phyloP scores from a whole-genome alignment of 1,284 basidiomycete species.

The Leucoagaricus sp. region DNA sequence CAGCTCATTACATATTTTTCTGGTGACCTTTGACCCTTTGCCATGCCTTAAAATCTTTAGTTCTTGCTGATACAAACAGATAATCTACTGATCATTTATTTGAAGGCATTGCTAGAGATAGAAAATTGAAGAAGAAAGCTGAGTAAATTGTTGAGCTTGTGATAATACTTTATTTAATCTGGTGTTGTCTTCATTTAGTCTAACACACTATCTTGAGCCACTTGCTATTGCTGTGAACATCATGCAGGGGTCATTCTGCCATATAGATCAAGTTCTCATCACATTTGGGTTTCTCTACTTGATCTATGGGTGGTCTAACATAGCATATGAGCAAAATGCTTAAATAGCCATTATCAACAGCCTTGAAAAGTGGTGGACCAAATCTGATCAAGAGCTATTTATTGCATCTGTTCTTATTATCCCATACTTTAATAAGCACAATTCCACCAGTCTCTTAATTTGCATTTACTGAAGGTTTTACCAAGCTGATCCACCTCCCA shows the following conservation, averaged over 20 bases:
- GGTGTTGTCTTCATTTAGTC: no score
- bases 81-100: no score
- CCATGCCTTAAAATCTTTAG: no score
- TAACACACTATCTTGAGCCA: no score
- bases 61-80: no score
- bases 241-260: slow-evolving; percentile 28
- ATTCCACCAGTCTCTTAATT: background rate
- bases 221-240: no score
- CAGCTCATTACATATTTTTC: no score
- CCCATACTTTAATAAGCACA: slow-evolving; percentile 15
- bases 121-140: no score
- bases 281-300: slow-evolving; percentile 33
- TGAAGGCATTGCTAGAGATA: no score
- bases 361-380: slow-evolving; percentile 41
- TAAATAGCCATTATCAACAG: slow-evolving; percentile 29
- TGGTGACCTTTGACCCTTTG: no score
- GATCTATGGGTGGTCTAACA: slow-evolving; percentile 18
- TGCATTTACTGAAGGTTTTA: background rate
- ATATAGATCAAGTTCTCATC: slow-evolving; percentile 38
- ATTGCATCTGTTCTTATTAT: slow-evolving; percentile 43
- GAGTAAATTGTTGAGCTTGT: no score
- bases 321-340: slow-evolving; percentile 20
- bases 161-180: slow-evolving; percentile 40
- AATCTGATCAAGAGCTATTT: slow-evolving; percentile 43
- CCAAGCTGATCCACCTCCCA: background rate